Conservation (phyloP, 495 filamentous ascomycete species). For the Neurospora sp. region DNA sequence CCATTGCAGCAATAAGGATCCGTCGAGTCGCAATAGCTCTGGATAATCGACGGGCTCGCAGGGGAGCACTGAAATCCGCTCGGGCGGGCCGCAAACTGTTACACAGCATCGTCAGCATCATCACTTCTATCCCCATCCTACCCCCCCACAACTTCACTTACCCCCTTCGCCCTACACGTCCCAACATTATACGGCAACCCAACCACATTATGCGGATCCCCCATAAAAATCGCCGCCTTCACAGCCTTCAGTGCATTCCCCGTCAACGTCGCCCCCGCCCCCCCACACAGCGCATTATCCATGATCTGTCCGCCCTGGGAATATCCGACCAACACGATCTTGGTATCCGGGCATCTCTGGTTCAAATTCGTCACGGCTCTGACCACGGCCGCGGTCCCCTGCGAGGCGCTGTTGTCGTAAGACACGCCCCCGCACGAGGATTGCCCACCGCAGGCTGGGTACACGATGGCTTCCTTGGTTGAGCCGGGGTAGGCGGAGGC, state of each 20-base stretch:
- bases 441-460: constrained; percentile 52
- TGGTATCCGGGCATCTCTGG: constrained; percentile 42
- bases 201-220: constrained; percentile 43
- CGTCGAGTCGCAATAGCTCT: constrained; percentile 54
- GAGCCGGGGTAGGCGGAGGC: constrained; percentile 41
- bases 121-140: background rate
- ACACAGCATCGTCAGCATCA: background rate
- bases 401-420: constrained; percentile 42
- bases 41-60: constrained; percentile 37
- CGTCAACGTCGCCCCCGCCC: constrained; percentile 39
- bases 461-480: constrained; percentile 47
- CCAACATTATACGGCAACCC: constrained; percentile 54
- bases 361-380: constrained; percentile 47
- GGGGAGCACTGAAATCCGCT: constrained; percentile 46
- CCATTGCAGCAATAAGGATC: constrained; percentile 62
- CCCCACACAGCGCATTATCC: constrained; percentile 54
- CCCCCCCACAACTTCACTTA: constrained; percentile 25
- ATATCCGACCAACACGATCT: constrained; percentile 54
- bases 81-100: constrained; percentile 47
- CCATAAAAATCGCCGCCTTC: constrained; percentile 56
- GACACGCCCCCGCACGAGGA: constrained; percentile 36
- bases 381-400: constrained; percentile 45
- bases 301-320: constrained; percentile 56
- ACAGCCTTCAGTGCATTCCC: constrained; percentile 32
- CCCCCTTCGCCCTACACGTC: constrained; percentile 44